Evolutionary conservation across 202 grass and related monocot species (phyloP).

Genomic region (Musa balbisiana): DNA sequence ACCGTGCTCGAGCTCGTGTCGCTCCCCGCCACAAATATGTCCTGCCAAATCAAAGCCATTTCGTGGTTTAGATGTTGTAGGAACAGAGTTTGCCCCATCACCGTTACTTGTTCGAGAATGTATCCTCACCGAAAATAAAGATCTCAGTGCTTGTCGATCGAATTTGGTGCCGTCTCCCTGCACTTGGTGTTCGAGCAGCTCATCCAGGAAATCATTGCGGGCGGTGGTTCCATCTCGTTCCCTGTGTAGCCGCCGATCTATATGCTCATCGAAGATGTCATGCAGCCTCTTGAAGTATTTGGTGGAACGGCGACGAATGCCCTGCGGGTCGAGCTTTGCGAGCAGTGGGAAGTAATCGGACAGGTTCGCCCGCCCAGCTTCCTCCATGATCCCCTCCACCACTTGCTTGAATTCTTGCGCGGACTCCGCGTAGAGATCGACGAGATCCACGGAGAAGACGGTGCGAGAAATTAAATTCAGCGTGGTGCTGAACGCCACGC

Average conservation of each 20-base stretch:
- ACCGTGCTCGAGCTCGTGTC: constrained; percentile 31
- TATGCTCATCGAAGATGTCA: constrained; percentile 36
- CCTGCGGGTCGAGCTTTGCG: constrained; percentile 15
- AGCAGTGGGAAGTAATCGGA: constrained; percentile 44
- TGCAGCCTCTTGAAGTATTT: constrained; percentile 25
- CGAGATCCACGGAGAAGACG: constrained; percentile 46
- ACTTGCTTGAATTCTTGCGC: constrained; percentile 45
- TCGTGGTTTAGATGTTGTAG: background rate
- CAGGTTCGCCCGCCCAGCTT: no score
- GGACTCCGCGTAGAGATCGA: constrained; percentile 16
- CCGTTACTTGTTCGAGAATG: background rate
- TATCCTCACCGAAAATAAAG: constrained; percentile 36
- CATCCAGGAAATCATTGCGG: constrained; percentile 46
- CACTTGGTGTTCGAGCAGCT: constrained; percentile 44
- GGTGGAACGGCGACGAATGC: constrained; percentile 5
- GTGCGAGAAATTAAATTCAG: constrained; percentile 48
- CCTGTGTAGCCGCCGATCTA: constrained; percentile 24
- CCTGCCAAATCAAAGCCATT: constrained; percentile 6
- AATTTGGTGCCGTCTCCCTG: constrained; percentile 19
- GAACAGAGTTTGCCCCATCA: background rate
- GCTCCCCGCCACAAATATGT: constrained; percentile 34
- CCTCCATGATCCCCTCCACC: constrained; percentile 4
- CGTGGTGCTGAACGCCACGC: constrained; percentile 29
- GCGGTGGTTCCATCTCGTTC: background rate
- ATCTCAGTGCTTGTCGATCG: constrained; percentile 34